Base-by-base conservation (phyloP, 139 green algal genomes). In the Gonium pectorale region DNA sequence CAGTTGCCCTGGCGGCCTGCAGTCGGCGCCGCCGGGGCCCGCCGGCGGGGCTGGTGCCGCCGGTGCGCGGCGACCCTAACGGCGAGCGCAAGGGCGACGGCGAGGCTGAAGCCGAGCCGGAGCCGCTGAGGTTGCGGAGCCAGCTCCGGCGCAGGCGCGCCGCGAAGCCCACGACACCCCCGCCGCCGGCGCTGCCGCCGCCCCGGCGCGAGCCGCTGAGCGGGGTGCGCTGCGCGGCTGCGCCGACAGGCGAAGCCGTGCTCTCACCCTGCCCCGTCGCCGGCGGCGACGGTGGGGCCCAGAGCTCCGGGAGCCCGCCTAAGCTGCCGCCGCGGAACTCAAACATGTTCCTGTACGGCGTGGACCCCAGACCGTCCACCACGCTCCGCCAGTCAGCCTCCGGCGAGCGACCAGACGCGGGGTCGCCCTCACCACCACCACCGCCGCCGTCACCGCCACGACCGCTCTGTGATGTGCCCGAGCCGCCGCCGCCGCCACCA, bases 311-410 rank as follows among this genome's bases (percentile, higher is more conserved):
- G n/a, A n/a, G 21, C 21, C 51, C 67, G 40, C 40, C 40, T 4
- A 8, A 40, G 41, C 38, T 44, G 26, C 26, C 27, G 8, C 33
- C 33, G 67, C 41, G 44, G 59, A 35, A 66, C 59, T 66, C 59
- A 7, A 33, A 49, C 15, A 49, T 31, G 5, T 35, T 24, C 19
- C n/a, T 71, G 64, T 77, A 77, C 43, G 68, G 68, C n/a, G 68
- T 60, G 19, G 43, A 41, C 24, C 68, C 68, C 3, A 59, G 68
- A 29, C 35, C 33, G 43, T 77, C 68, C 27, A 43, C 68, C 2
- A 29, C 68, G 29, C 24, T 29, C 2, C 68, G 68, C 68, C 68
- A 77, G 68, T 60, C 43, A 2, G 68, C 41, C 68, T 77, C 68
- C 6, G 35, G 64, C 11, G 35, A 46, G 8, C 31, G 35, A n/a